Base-by-base conservation (phyloP, 1,139 yeast genomes). In the Debaryomyces coudertii region DNA sequence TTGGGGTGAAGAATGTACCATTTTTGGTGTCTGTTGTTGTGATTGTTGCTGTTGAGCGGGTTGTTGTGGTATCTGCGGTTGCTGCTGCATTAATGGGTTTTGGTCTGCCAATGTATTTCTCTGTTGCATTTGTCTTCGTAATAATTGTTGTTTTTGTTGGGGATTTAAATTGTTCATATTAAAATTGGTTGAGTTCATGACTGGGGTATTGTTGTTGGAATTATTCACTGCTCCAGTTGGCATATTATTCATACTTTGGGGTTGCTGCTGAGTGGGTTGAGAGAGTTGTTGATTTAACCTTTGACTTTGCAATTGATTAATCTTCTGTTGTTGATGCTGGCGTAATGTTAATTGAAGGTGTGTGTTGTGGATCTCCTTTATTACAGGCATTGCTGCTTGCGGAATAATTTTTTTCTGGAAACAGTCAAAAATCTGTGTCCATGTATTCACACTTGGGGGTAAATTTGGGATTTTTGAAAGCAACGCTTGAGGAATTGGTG, bases 401-500 rank as follows among this genome's bases (percentile, higher is more conserved):
- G 87, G 80, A 25, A 87, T 68, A 44, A 79, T 71, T 47, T 80
- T 83, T 52, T 80, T 79, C 49, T 78, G 80, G 43, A 87, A 75
- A 54, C 87, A 77, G 44, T 86, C 89, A 61, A 87, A 83, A 23
- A 90, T 82, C 61, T 86, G 92, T 36, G 82, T 79, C 96, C 96
- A 90, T 4, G 96, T 88, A 52, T 80, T 84, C 33, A 85, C 85
- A 44, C 84, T 87, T n/a, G 86, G 83, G 0, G 97, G 97, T 29
- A 90, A 71, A 40, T 82, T 84, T 9, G 97, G 96, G 43, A 90
- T 81, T 57, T 81, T 81, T 43, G 79, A 75, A 40, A 90, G 68
- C 36, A 90, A 64, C 5, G 83, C 82, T n/a, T 80, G 82, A 1
- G 97, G 97, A 44, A 90, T 88, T 3, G 87, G 88, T 3, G 80